Base-by-base conservation (phyloP, 2,329 filamentous ascomycete species). In the Aspergillus sp. region DNA sequence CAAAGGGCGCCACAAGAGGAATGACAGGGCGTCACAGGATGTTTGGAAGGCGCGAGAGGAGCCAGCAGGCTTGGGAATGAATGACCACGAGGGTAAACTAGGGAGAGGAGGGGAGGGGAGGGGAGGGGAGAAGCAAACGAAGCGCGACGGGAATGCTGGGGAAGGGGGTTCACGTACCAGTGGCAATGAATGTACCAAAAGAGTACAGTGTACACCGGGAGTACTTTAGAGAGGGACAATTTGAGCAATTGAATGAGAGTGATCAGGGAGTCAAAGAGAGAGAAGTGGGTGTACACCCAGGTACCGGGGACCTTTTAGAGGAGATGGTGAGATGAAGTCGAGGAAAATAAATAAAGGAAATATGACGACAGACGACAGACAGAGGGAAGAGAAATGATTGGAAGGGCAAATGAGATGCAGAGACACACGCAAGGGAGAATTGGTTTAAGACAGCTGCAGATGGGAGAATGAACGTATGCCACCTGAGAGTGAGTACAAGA, bases 201-300 rank as follows among this genome's bases (percentile, higher is more conserved):
- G 19, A 19, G 19, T 19, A 19, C 19, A 19, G 19, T 19, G 19
- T 19, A 19, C 19, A 19, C 33, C 7, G 33, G 33, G 33, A 34
- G 33, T 34, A 34, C 19, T 19, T 19, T 19, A 19, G 19, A 19
- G 19, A 19, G 19, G 19, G 19, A 19, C 30, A 32, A 32, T 32
- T 32, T 32, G 6, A 6, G 30, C 30, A 32, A 32, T 32, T 32
- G 30, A 32, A 9, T 32, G 6, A 12, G 41, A 30, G 5, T 10
- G 51, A 19, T 19, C 19, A 19, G 44, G 48, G 50, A 48, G 47
- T 51, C 44, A 50, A 52, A 56, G 61, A 61, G 60, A 4, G 34
- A 36, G n/a, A 34, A 8, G 33, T 8, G 33, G 19, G 19, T 19
- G 19, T 19, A 19, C 19, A 19, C 19, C 19, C 19, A 9, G 30